Percentiles rank a stretch among this genome's conserved stretches.
Evolutionary conservation across 768 basidiomycete species (phyloP).

Genomic region (Boletus eberwhitei): DNA sequence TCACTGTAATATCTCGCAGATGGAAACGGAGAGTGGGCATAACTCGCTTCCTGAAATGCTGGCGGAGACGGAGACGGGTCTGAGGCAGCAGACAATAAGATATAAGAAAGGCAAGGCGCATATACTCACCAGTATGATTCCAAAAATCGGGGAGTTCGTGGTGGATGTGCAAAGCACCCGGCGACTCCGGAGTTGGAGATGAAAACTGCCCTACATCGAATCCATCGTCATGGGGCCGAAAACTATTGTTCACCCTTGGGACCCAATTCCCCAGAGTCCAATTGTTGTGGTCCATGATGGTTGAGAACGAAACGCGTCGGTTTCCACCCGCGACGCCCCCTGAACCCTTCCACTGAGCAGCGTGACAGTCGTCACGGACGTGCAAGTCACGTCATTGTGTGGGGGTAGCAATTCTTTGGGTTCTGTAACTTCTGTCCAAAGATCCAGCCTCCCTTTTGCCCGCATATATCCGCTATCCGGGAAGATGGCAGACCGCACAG

Average conservation of each 20-base stretch:
- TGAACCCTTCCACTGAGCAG: neutral
- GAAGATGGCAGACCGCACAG: conserved; percentile 35
- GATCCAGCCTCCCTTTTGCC: neutral
- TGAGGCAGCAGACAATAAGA: conserved; percentile 25
- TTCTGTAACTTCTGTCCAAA: neutral
- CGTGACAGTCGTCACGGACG: conserved; percentile 27
- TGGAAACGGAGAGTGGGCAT: conserved; percentile 1
- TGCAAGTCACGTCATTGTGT: conserved; percentile 24
- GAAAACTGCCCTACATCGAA: neutral
- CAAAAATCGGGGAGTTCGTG: conserved; percentile 4
- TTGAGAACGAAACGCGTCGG: conserved; percentile 6
- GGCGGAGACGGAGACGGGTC: conserved; percentile 37
- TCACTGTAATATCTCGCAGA: neutral
- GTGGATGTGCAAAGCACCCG: conserved; percentile 2
- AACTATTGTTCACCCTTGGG: neutral
- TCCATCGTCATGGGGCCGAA: neutral
- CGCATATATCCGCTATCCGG: conserved; percentile 9
- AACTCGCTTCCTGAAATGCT: conserved; percentile 18
- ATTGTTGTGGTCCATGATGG: conserved; percentile 16
- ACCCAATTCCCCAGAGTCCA: neutral
- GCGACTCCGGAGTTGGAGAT: conserved; percentile 9
- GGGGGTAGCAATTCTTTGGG: neutral
- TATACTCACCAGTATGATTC: conserved; percentile 25
- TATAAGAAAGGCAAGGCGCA: conserved; percentile 9
- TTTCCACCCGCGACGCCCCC: neutral